Percentiles rank a stretch among this genome's conserved stretches.
phyloP scores from a whole-genome alignment of 2,329 filamentous ascomycete species.

The Phyllosticta capitalensis region DNA sequence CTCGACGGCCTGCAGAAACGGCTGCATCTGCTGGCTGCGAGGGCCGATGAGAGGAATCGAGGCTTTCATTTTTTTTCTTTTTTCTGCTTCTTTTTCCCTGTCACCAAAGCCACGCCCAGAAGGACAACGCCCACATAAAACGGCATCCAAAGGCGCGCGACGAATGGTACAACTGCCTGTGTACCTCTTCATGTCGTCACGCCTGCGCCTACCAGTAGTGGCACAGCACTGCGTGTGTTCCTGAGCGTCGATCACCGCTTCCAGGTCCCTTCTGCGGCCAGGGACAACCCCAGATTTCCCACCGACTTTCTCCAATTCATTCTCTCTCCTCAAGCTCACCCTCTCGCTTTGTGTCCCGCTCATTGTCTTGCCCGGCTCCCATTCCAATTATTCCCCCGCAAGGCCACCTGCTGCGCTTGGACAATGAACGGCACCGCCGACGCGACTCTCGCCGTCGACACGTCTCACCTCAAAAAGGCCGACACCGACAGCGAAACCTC shows the following conservation, averaged over 20 bases:
- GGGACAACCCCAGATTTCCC: conserved; percentile 10
- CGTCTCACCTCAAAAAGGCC: conserved; percentile 1
- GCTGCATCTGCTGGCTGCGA: not conserved
- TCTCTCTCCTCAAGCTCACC: not conserved
- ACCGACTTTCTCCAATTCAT: not conserved
- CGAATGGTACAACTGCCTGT: no score
- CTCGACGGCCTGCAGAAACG: not conserved
- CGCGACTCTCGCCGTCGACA: not conserved
- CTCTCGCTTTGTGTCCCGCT: not conserved
- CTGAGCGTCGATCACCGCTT: conserved; percentile 3
- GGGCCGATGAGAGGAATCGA: not conserved
- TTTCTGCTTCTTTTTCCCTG: not conserved
- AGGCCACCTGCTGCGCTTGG: not conserved
- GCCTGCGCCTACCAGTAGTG: not conserved
- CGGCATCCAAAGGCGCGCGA: no score
- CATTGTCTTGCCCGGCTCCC: not conserved
- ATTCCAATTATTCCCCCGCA: not conserved
- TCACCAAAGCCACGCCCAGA: not conserved
- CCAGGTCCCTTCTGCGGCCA: not conserved
- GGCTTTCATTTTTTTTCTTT: not conserved
- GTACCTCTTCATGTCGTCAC: no score
- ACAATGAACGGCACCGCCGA: conserved; percentile 7
- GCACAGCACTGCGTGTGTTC: not conserved
- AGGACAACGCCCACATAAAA: not conserved
- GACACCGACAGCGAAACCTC: conserved; percentile 6